Percentiles rank a stretch among this genome's conserved stretches.
These are phyloP conservation scores for Pleurotus platypus DNA, from an alignment of 768 basidiomycete genomes.

Conservation along the genomic window DNA sequence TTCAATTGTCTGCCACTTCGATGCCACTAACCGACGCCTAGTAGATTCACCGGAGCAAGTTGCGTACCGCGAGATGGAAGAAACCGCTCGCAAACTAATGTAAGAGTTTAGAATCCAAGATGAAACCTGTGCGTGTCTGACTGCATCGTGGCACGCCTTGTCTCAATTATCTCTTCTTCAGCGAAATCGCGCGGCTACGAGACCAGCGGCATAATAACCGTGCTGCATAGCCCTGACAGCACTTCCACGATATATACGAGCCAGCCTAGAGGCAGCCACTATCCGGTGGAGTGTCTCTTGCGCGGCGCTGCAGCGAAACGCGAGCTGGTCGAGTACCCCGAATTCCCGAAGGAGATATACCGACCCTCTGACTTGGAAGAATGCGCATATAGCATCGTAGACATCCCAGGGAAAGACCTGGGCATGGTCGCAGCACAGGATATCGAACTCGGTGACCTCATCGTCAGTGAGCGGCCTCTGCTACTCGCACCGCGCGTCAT, in stretches of 20 bases:
- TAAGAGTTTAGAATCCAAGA: too few species aligned
- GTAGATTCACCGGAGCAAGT: too few species aligned
- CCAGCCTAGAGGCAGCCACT: not conserved
- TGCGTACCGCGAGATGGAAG: too few species aligned
- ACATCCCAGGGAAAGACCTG: not conserved
- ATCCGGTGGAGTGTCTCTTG: not conserved
- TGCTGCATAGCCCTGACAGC: not conserved
- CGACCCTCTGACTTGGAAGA: not conserved
- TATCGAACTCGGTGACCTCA: conserved; percentile 15
- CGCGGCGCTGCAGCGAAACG: not conserved
- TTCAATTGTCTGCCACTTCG: too few species aligned
- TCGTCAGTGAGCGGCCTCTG: conserved; percentile 24
- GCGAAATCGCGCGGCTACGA: not conserved
- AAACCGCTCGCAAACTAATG: too few species aligned
- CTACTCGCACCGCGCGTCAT: conserved; percentile 9
- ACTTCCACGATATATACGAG: not conserved
- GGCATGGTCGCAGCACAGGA: conserved; percentile 5
- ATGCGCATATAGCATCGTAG: not conserved
- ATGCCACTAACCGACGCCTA: too few species aligned
- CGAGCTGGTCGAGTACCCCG: not conserved
- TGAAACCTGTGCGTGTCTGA: not conserved
- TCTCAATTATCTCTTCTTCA: not conserved
- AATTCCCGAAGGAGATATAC: not conserved
- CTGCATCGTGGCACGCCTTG: not conserved
- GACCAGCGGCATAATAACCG: not conserved